These are phyloP conservation scores for Dictyophora rubrovolvata DNA, from an alignment of 768 basidiomycete genomes.

Conservation along the genomic window DNA sequence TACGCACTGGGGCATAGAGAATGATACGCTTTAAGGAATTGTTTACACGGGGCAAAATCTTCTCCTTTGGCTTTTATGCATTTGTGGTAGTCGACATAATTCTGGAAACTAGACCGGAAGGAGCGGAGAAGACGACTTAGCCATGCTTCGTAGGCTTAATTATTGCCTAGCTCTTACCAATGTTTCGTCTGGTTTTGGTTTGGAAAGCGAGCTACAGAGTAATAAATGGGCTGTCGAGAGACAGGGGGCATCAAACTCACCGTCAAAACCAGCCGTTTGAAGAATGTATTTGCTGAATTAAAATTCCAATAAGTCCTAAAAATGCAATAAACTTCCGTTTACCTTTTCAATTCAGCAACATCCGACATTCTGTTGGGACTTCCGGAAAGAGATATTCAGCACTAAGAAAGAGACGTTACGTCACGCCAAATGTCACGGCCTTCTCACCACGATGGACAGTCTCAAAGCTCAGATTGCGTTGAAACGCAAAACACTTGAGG, in stretches of 20 bases:
- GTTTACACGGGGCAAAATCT: conserved; percentile 96
- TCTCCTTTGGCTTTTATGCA: conserved; percentile 96
- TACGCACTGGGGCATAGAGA: conserved; percentile 94
- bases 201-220: conserved; percentile 67
- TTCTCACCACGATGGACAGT: conserved; percentile 55
- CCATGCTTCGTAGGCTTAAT: neutral
- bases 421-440: neutral
- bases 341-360: conserved; percentile 14
- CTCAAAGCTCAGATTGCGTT: conserved; percentile 81
- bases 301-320: neutral
- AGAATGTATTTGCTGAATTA: conserved; percentile 70
- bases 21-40: conserved; percentile 93
- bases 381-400: conserved; percentile 25
- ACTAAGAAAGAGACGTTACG: neutral
- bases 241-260: conserved; percentile 28
- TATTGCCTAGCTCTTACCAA: conserved; percentile 49
- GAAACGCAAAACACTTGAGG: conserved; percentile 73
- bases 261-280: conserved; percentile 94
- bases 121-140: neutral
- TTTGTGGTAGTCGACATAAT: conserved; percentile 98
- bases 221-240: neutral
- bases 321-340: neutral
- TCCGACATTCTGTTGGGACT: conserved; percentile 49
- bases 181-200: conserved; percentile 93
- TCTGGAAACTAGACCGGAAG: conserved; percentile 58